Evolutionary conservation across 2,329 filamentous ascomycete species (phyloP), one percentile per base, ranked within the genome.

Genomic region (Coleophoma cylindrospora): DNA sequence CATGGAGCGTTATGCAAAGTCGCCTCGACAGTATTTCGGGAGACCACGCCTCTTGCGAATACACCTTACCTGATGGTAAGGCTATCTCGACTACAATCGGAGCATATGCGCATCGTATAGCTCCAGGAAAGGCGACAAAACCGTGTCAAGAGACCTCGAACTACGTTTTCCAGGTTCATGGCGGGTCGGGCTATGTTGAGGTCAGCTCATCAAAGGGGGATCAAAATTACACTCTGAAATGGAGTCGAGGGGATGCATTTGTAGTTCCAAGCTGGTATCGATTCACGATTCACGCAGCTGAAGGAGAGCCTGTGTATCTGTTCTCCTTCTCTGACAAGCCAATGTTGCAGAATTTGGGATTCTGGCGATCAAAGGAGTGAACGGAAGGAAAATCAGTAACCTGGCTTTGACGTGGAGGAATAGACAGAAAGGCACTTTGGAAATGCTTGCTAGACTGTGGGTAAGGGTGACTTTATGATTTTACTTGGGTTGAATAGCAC

Each of bases 241-340:
- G 71, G 70, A 64, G 65, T 40, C 43, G 55, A 15, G 66, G 69
- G 3, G 71, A 74, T 57, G 73, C 68, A 0, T 74, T 74, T 52
- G 69, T 65, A 50, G 60, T 74, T 22, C 71, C 71, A 2, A 58
- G 68, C 1, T 74, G 72, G 71, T 60, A 68, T 49, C 59, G 48
- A 34, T 69, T 69, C 50, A 62, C 68, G 56, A 68, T 72, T 58
- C 64, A 64, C 49, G 68, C 68, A 5, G 58, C 56, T 32, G 51
- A 43, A 11, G 52, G 43, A 14, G 57, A 64, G 45, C 62, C 61
- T 7, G 69, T 68, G 7, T 73, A 74, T 58, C 50, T 73, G 50
- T 70, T 70, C 54, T 58, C 63, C 2, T 70, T 72, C 48, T 64
- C 71, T 48, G 71, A 74, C 56, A 66, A 64, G 56, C 70, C 70